Base-by-base conservation (phyloP, 1,284 basidiomycete species). In the Wallemia ichthyophaga region DNA sequence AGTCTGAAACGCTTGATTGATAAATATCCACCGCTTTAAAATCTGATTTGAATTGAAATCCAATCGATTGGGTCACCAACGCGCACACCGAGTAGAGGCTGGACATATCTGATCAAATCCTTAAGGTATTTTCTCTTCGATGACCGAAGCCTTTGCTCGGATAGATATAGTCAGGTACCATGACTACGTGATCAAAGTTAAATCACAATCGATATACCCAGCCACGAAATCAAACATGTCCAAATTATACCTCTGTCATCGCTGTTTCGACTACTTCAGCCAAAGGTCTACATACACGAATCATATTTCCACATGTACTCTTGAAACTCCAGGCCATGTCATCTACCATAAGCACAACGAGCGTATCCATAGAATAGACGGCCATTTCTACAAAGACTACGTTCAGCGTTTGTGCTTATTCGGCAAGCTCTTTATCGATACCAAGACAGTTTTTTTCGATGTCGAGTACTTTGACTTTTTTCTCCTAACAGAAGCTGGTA, bases 401-500 rank as follows among this genome's bases (percentile, higher is more conserved):
- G n/a, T 21, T 48, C n/a, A 48, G 5, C n/a, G n/a, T 17, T 48
- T 98, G 26, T 85, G 87, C 27, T 74, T 98, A 1, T 96, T 96
- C 66, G 92, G 91, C 53, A 98, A 98, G 69, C 75, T 96, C n/a
- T 98, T 98, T 70, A 95, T 98, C 66, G 92, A 96, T 66, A 84
- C 92, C 66, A 98, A 98, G 74, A 94, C 91, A 1, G 74, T 96
- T 28, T 96, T 88, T 72, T 98, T 92, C 67, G 89, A 98, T 28
- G n/a, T 11, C 13, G 24, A 56, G 15, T 28, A 15, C 1, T 59
- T 58, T 28, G 21, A 21, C 27, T 37, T 25, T 23, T 56, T 48
- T 23, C 23, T 13, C 32, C 1, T 37, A 13, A 23, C 13, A 27
- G 53, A 3, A 1, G 23, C 23, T 23, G 23, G 15, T 58, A 54